These are phyloP conservation scores for Linnemannia zychae DNA, from an alignment of 192 early-diverging fungal species.

Conservation along the genomic window DNA sequence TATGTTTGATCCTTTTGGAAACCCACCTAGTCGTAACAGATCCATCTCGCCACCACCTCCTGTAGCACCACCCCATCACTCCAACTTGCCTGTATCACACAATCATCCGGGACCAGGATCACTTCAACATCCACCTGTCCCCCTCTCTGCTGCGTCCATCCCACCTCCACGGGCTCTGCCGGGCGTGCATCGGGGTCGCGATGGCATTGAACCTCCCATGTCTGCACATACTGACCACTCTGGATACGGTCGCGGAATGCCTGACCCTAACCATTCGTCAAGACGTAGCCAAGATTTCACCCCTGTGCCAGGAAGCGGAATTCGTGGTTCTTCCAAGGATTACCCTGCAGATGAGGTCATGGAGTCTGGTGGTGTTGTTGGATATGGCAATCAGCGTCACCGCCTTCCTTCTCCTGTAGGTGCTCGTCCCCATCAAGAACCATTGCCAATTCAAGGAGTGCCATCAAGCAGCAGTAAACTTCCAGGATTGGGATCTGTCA, in stretches of 20 bases:
- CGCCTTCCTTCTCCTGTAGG: constrained; percentile 39
- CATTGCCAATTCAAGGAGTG: constrained; percentile 11
- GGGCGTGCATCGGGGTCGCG: neutral
- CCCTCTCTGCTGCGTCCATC: neutral
- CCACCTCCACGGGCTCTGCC: neutral
- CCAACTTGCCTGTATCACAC: neutral
- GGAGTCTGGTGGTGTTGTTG: constrained; percentile 45
- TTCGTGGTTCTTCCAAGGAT: constrained; percentile 10
- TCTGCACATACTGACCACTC: neutral
- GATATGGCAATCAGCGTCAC: constrained; percentile 29
- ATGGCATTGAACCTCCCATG: neutral
- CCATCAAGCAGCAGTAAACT: constrained; percentile 16
- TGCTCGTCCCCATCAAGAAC: constrained; percentile 24
- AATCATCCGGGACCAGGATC: neutral
- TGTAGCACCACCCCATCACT: neutral
- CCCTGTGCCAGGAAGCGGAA: neutral
- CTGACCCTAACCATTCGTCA: neutral
- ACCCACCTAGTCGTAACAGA: neutral
- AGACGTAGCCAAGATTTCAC: constrained; percentile 18
- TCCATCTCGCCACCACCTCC: neutral
- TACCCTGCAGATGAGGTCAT: constrained; percentile 48
- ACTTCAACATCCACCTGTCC: neutral
- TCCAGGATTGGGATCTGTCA: constrained; percentile 31
- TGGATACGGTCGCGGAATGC: neutral
- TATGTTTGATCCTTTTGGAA: constrained; percentile 35